Evolutionary conservation across 495 filamentous ascomycete species (phyloP), one percentile per base, ranked within the genome.

Genomic region (Trichoderma gamsii): DNA sequence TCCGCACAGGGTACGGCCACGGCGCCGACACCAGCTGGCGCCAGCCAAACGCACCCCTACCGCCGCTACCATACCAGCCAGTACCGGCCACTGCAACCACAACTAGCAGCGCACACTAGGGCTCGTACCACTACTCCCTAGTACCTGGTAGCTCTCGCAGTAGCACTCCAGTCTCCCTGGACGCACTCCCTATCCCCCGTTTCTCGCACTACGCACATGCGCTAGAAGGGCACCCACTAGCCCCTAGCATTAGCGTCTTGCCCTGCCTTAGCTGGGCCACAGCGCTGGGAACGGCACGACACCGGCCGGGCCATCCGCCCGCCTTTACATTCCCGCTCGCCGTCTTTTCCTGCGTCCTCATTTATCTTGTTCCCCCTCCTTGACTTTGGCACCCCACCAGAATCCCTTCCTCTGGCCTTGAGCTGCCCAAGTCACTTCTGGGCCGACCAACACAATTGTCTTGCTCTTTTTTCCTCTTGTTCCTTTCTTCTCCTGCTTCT

Each of bases 401-500:
- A 52, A 61, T 18, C 56, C 56, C 56, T 61, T 32, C 27, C 6
- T 61, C 25, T 61, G 12, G 16, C 0, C 56, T 61, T 18, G 56
- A 61, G 56, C 27, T 61, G 56, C 56, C 35, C 7, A 32, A 61
- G 56, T 32, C 56, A 32, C 25, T 32, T 61, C 11, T 16, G 44
- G 49, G 49, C 49, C 49, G 25, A 35, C 63, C 63, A n/a, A 65
- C 63, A 21, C 63, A 43, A 44, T 23, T 65, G 18, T 63, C 59
- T 35, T 15, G 23, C 18, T 29, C 13, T 43, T 32, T 43, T 44
- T 7, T 15, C 12, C 18, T 32, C 35, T 25, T 65, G 16, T 44
- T 7, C 32, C 16, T 68, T 68, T 73, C 70, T 63, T 38, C 65
- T 41, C 66, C 66, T 67, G 51, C 66, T 29, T 29, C 29, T 29